phyloP scores from a whole-genome alignment of 164 flowering plant genomes.

The Piper longum region DNA sequence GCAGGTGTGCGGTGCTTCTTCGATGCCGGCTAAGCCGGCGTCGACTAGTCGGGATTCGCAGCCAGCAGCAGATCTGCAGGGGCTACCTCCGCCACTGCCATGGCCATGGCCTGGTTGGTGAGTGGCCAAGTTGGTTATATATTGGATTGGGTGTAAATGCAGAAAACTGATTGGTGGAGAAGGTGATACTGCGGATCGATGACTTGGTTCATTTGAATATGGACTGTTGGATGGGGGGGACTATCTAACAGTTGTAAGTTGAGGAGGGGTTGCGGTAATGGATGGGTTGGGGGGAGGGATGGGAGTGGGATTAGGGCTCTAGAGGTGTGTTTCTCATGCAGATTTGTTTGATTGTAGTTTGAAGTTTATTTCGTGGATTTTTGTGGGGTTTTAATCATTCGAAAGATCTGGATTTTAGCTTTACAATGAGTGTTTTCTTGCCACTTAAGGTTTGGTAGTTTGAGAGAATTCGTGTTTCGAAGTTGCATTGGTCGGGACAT shows the following conservation, averaged over 20 bases:
- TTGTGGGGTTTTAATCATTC: constrained; percentile 16
- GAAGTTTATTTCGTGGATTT: constrained; percentile 19
- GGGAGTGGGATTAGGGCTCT: constrained; percentile 6
- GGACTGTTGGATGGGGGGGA: constrained; percentile 17
- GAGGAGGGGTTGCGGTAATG: neutral
- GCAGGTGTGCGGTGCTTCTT: constrained; percentile 8
- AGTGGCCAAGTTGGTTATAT: neutral
- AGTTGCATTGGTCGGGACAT: constrained; percentile 21
- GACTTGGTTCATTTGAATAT: constrained; percentile 8
- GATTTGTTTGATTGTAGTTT: constrained; percentile 19
- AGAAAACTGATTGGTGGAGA: constrained; percentile 26
- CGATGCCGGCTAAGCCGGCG: neutral
- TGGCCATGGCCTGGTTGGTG: constrained; percentile 7
- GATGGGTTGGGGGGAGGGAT: constrained; percentile 2
- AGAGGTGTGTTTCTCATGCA: constrained; percentile 36
- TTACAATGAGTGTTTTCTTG: constrained; percentile 20
- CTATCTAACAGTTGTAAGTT: neutral
- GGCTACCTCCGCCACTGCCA: neutral
- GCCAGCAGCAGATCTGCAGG: no score
- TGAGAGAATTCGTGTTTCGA: constrained; percentile 15
- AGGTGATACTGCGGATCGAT: constrained; percentile 18
- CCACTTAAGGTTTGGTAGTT: neutral
- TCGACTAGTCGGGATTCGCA: constrained; percentile 2
- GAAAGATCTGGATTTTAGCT: constrained; percentile 30
- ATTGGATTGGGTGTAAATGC: constrained; percentile 6